Base-by-base conservation (phyloP, 106 monocot species). In the Phalaenopsis aphrodite region DNA sequence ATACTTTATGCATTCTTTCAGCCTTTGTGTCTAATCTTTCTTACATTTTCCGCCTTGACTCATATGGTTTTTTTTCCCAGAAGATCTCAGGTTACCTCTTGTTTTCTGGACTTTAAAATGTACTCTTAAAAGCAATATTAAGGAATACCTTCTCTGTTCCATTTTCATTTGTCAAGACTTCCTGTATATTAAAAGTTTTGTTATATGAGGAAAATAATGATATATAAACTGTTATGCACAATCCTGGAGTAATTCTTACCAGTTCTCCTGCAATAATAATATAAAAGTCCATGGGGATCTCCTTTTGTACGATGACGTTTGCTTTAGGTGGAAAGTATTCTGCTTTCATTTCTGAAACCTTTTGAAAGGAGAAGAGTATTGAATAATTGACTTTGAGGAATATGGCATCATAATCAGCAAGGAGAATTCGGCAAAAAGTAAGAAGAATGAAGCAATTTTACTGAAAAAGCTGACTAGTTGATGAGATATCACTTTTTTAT, bases 251-350 rank as follows among this genome's bases (percentile, higher is more conserved):
- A 41, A 21, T n/a, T 75, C 79, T 8, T 82, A 93, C 89, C 83
- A 93, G 79, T 83, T 78, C 85, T 17, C 90, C 90, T 8, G 88
- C 85, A 37, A 90, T 87, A 38, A 90, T 64, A 9, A 93, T 90
- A 75, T 87, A 93, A 68, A 88, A 79, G 56, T 93, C 90, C 52
- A 84, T 85, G 3, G 90, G 85, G 12, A 86, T 83, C 76, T 93
- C 90, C 80, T 88, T 90, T 71, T 85, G 75, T 43, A 84, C 75
- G 37, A 92, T 87, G 19, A 92, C 86, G 56, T 92, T 87, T 8
- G 82, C 92, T 78, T 84, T 92, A 8, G 92, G 89, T 23, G 92
- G 89, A 75, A 87, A 87, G 49, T 84, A 89, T 71, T 92, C 92
- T 21, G 81, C 89, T 79, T 87, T 80, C 87, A 92, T 76, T 36